These are phyloP conservation scores for Sporothrix schenckii DNA, from an alignment of 2,329 filamentous ascomycete species.

Conservation along the genomic window DNA sequence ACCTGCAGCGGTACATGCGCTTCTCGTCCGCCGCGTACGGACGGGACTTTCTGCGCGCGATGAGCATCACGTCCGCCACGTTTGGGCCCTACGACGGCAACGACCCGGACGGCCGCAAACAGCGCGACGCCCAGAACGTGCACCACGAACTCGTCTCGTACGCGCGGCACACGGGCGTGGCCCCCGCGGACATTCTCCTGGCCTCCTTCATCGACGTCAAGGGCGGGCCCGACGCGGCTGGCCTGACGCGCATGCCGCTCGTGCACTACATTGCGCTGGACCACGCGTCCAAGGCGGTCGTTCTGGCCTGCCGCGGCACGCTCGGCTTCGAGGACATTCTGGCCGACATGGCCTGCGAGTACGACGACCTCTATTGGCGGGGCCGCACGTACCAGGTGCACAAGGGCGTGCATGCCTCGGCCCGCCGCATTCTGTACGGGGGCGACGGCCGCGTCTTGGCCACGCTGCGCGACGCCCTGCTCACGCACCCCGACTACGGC, in stretches of 20 bases:
- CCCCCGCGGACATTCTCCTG: constrained; percentile 62
- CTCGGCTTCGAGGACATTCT: constrained; percentile 74
- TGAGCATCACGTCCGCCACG: constrained; percentile 60
- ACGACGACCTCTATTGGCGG: constrained; percentile 66
- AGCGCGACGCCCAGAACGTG: neutral
- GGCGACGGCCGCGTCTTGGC: constrained; percentile 67
- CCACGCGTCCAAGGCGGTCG: constrained; percentile 70
- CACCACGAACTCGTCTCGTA: constrained; percentile 69
- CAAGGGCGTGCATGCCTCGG: constrained; percentile 74
- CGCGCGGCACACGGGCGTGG: constrained; percentile 63
- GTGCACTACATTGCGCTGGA: constrained; percentile 75
- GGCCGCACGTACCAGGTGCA: constrained; percentile 69
- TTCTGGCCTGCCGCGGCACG: constrained; percentile 72
- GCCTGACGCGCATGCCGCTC: constrained; percentile 67
- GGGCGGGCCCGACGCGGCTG: constrained; percentile 66
- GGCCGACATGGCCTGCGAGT: constrained; percentile 74
- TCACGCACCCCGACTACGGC: constrained; percentile 69
- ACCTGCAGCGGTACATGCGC: constrained; percentile 66
- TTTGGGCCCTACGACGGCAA: constrained; percentile 51
- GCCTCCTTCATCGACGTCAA: constrained; percentile 72
- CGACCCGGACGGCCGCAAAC: constrained; percentile 38
- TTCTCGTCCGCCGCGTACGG: constrained; percentile 70
- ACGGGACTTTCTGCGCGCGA: constrained; percentile 62
- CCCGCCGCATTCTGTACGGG: constrained; percentile 67
- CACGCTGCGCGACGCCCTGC: constrained; percentile 66